Evolutionary conservation across 176 grass and related monocot genomes (phyloP), one percentile per base, ranked within the genome.

Genomic region (Bromus sterilis): DNA sequence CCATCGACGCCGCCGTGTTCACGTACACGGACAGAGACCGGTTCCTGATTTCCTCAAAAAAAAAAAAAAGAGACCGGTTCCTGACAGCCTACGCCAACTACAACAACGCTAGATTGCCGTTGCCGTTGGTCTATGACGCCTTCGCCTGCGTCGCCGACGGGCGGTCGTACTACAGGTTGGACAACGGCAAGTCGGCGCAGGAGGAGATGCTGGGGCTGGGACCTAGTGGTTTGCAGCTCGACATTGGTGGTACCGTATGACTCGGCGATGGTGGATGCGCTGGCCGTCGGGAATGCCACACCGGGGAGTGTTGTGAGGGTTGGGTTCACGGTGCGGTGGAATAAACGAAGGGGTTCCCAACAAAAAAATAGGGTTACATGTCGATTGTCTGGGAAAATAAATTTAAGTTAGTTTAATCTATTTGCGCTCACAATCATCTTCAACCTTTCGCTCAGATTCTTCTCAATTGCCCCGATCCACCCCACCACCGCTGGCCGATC

Each of bases 311-410:
- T 32, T 11, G 31, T 94, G 0, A 39, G 7, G 1, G 69, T 32
- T 1, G 91, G 91, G 1, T 94, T 91, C 76, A 26, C 65, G 21
- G 35, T 81, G 79, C 5, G 20, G 37, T 91, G 86, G 88, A 86
- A n/a, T n/a, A n/a, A n/a, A n/a, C n/a, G n/a, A n/a, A n/a, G n/a
- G n/a, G n/a, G n/a, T n/a, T n/a, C n/a, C n/a, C n/a, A n/a, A n/a
- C n/a, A n/a, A n/a, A n/a, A n/a, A n/a, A n/a, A n/a, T n/a, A n/a
- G n/a, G n/a, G n/a, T n/a, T n/a, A n/a, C n/a, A n/a, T n/a, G n/a
- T n/a, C n/a, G n/a, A n/a, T n/a, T n/a, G n/a, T n/a, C n/a, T n/a
- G n/a, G n/a, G n/a, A n/a, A n/a, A n/a, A n/a, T n/a, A n/a, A n/a
- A n/a, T n/a, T n/a, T n/a, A n/a, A n/a, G n/a, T n/a, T n/a, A n/a